Percentiles rank a stretch among this genome's conserved stretches.
These are phyloP conservation scores for Yamadazyma conglobata DNA, from an alignment of 1,139 yeast genomes.

Conservation along the genomic window DNA sequence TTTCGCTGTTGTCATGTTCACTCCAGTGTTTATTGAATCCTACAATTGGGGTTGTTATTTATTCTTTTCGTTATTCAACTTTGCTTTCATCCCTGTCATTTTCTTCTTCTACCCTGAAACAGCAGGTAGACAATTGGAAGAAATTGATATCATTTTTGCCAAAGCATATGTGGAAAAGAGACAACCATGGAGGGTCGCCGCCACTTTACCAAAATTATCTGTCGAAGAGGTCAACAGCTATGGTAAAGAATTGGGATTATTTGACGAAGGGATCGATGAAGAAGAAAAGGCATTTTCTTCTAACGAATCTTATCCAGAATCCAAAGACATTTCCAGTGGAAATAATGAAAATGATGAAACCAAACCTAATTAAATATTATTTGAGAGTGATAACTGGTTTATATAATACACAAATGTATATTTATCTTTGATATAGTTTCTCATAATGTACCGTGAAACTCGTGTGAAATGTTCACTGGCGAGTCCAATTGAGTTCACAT, in stretches of 20 bases:
- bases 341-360: constrained; percentile 2
- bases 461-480: constrained; percentile 2
- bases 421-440: no score
- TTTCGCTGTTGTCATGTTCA: constrained; percentile 48
- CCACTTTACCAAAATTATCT: constrained; percentile 46
- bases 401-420: no score
- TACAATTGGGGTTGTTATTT: constrained; percentile 44
- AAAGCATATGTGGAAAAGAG: constrained; percentile 45
- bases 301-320: constrained; percentile 8
- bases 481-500: constrained; percentile 5
- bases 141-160: constrained; percentile 43
- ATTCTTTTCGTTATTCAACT: constrained; percentile 42
- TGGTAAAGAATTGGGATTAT: constrained; percentile 46
- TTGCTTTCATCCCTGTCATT: constrained; percentile 36
- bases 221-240: constrained; percentile 45
- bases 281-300: constrained; percentile 10
- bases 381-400: no score
- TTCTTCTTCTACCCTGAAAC: constrained; percentile 49
- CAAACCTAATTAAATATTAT: not conserved
- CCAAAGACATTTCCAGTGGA: constrained; percentile 7
- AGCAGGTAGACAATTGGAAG: constrained; percentile 47
- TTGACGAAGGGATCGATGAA: constrained; percentile 28
- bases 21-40: constrained; percentile 39
- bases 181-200: constrained; percentile 51
- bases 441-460: no score